phyloP scores from a whole-genome alignment of 164 flowering plant genomes.

The Amborella trichopoda region DNA sequence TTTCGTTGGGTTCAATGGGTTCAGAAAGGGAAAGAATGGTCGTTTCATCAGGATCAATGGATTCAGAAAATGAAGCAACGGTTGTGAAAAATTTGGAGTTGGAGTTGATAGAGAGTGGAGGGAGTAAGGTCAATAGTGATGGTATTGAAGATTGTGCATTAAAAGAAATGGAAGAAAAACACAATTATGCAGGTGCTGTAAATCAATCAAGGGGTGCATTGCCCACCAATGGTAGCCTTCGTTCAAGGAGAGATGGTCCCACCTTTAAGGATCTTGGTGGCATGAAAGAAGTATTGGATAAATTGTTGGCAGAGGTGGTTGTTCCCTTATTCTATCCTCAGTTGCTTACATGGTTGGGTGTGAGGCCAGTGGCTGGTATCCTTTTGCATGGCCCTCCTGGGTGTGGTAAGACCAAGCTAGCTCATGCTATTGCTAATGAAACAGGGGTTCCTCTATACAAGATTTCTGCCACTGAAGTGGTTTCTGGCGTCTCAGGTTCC shows the following conservation, averaged over 20 bases:
- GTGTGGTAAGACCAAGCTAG: slow-evolving; percentile 94
- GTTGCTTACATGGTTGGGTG: slow-evolving; percentile 52
- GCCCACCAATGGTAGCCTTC: no score
- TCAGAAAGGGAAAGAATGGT: neutral
- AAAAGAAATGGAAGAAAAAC: neutral
- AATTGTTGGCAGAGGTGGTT: slow-evolving; percentile 62
- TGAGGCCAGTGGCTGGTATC: slow-evolving; percentile 65
- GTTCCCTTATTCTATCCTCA: slow-evolving; percentile 65
- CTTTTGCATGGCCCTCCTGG: slow-evolving; percentile 92
- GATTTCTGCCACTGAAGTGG: slow-evolving; percentile 84
- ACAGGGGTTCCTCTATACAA: slow-evolving; percentile 74
- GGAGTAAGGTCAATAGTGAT: slow-evolving; percentile 1
- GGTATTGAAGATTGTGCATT: slow-evolving; percentile 5
- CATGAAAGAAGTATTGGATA: slow-evolving; percentile 47
- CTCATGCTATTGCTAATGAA: slow-evolving; percentile 94
- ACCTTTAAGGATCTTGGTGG: slow-evolving; percentile 85
- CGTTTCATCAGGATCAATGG: slow-evolving; percentile 10
- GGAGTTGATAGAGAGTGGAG: slow-evolving; percentile 4
- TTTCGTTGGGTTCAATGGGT: neutral
- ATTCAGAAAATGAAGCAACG: slow-evolving; percentile 4
- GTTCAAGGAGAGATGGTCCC: slow-evolving; percentile 43
- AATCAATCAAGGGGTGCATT: no score
- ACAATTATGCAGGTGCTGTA: slow-evolving; percentile 8
- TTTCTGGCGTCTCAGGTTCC: slow-evolving; percentile 88
- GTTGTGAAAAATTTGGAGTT: slow-evolving; percentile 3